These are phyloP conservation scores for Aphanomyces stellatus DNA, from an alignment of 352 stramenopile genomes.

Conservation along the genomic window DNA sequence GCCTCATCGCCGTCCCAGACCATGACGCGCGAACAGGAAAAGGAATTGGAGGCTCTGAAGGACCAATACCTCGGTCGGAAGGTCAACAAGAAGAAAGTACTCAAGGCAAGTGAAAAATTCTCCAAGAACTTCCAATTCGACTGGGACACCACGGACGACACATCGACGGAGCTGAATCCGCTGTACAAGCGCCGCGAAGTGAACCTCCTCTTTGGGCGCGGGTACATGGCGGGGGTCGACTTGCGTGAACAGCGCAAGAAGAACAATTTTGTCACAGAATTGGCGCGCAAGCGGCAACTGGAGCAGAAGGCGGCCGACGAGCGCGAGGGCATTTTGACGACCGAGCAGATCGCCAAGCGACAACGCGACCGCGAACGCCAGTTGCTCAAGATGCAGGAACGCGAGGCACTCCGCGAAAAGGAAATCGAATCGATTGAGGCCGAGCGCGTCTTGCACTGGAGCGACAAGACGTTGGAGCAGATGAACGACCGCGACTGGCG, in stretches of 20 bases:
- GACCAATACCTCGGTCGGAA: slow-evolving; percentile 87
- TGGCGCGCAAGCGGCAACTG: slow-evolving; percentile 80
- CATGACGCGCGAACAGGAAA: slow-evolving; percentile 39
- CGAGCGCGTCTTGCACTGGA: slow-evolving; percentile 85
- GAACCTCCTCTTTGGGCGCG: slow-evolving; percentile 86
- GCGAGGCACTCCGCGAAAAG: slow-evolving; percentile 43
- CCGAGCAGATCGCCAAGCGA: slow-evolving; percentile 45
- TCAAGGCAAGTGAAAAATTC: slow-evolving; percentile 91
- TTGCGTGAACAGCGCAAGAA: slow-evolving; percentile 89
- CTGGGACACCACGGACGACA: slow-evolving; percentile 90
- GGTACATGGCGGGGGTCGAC: slow-evolving; percentile 90
- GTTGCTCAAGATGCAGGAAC: slow-evolving; percentile 61
- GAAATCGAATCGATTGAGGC: slow-evolving; percentile 68
- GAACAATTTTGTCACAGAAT: slow-evolving; percentile 81
- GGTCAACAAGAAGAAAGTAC: slow-evolving; percentile 80
- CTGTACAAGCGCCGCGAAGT: slow-evolving; percentile 88
- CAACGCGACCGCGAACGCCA: slow-evolving; percentile 62
- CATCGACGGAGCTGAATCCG: slow-evolving; percentile 84
- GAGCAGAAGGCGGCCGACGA: slow-evolving; percentile 68
- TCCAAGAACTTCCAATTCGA: slow-evolving; percentile 92
- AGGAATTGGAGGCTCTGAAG: slow-evolving; percentile 75
- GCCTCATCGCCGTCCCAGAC: slow-evolving; percentile 19
- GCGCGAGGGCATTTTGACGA: slow-evolving; percentile 44
- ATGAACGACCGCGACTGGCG: slow-evolving; percentile 98
- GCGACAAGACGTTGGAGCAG: slow-evolving; percentile 87